Base-by-base conservation (phyloP, 139 green algal genomes). In the Picochlorum sp. region DNA sequence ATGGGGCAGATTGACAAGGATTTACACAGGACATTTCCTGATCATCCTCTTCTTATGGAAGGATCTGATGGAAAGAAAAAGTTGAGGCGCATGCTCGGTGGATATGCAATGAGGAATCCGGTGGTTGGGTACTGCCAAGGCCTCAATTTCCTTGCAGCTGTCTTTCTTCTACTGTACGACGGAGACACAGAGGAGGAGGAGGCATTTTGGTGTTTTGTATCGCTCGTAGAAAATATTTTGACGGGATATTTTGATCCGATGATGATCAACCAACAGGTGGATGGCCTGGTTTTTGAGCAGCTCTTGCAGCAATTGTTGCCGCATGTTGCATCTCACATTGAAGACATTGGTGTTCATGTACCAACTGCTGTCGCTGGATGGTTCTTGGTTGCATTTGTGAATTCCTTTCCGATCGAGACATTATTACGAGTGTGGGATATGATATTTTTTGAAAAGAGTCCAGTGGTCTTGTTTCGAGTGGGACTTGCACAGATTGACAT, bases 381-480 rank as follows among this genome's bases (percentile, higher is more conserved):
- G 89, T 95, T 96, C 74, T 79, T 96, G 20, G 89, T 80, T 70
- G 52, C 83, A 20, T 97, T 94, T 76, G 80, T 96, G 57, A 95
- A 94, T 69, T 78, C 73, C 44, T 75, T 97, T 55, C 90, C 90
- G 1, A 82, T 88, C 67, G 90, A 96, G 71, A 83, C 68, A 23
- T 85, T 77, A 69, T 72, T 95, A 70, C 76, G 88, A 0, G 81
- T 94, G 13, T 95, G 87, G 87, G 87, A 95, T 78, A 69, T 88
- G 45, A 68, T 92, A 23, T 84, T 95, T 54, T 86, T 86, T 44
- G 81, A 94, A 63, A 62, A 65, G 24, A 75, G 66, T 57, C 56
- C 81, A 50, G 74, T 74, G n/a, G 80, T 94, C 26, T 77, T 94
- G 26, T 90, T 94, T 62, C 65, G 81, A 10, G 76, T 83, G 18